Conservation (phyloP, 495 filamentous ascomycete genomes). For the Daldinia vernicosa region DNA sequence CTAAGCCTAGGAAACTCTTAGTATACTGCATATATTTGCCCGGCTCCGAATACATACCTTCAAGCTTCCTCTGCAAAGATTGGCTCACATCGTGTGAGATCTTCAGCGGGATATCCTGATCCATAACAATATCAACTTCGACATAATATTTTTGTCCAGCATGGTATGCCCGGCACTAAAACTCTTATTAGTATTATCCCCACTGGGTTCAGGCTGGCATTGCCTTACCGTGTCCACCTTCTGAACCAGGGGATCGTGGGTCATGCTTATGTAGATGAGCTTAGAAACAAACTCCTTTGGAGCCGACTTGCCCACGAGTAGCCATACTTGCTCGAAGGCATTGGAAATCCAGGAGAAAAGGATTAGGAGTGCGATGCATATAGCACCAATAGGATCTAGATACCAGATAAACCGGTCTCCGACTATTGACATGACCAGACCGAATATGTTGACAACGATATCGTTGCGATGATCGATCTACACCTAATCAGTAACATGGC, state of each 20-base stretch:
- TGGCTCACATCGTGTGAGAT: constrained; percentile 65
- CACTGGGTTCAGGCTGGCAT: neutral
- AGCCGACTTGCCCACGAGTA: constrained; percentile 63
- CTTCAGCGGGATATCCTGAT: constrained; percentile 57
- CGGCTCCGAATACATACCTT: constrained; percentile 44
- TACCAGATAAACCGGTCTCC: constrained; percentile 64
- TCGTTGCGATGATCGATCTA: constrained; percentile 64
- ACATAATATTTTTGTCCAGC: constrained; percentile 65
- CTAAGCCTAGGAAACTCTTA: constrained; percentile 44
- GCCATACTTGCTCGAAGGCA: constrained; percentile 66
- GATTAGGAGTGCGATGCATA: constrained; percentile 63
- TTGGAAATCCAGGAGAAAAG: constrained; percentile 64
- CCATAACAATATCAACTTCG: constrained; percentile 68
- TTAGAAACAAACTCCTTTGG: constrained; percentile 64
- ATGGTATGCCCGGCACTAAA: constrained; percentile 62
- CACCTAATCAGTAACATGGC: constrained; percentile 23
- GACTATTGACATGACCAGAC: constrained; percentile 62
- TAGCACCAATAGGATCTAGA: constrained; percentile 64
- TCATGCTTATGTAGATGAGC: constrained; percentile 65
- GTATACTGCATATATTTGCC: constrained; percentile 1
- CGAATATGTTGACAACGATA: constrained; percentile 64
- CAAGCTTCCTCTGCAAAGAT: constrained; percentile 62
- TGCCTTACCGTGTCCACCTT: constrained; percentile 62
- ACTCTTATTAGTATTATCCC: constrained; percentile 15
- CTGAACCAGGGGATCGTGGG: constrained; percentile 59